phyloP scores from a whole-genome alignment of 2,329 filamentous ascomycete species.

The Colletotrichum eleusines region DNA sequence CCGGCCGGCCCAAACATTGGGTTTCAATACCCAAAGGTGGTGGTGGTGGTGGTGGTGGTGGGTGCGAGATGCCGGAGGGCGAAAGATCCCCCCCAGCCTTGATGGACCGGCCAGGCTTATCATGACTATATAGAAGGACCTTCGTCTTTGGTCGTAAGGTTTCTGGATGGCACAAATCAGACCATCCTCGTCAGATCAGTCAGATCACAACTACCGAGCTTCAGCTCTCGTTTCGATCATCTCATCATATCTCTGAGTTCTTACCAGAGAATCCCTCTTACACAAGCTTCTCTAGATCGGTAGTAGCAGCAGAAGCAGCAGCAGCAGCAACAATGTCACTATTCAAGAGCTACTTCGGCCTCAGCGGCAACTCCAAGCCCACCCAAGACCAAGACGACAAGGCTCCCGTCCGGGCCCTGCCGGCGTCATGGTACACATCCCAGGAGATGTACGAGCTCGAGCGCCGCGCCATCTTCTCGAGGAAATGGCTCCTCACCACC shows the following conservation, averaged over 20 bases:
- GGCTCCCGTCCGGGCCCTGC: conserved; percentile 55
- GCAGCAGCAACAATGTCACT: no score
- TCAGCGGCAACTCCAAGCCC: conserved; percentile 42
- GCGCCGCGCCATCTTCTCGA: conserved; percentile 67
- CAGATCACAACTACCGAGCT: conserved; percentile 13
- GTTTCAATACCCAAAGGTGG: not conserved
- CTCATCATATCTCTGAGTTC: no score
- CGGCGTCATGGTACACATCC: conserved; percentile 64
- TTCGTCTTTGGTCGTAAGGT: conserved; percentile 16
- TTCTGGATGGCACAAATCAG: conserved; percentile 2
- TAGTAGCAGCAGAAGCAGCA: no score
- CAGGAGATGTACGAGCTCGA: conserved; percentile 69
- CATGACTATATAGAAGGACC: conserved; percentile 41
- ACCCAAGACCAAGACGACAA: conserved; percentile 47
- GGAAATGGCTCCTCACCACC: conserved; percentile 67
- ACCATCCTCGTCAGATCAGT: conserved; percentile 5
- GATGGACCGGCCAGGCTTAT: conserved; percentile 18
- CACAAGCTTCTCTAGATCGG: not conserved
- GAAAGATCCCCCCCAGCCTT: conserved; percentile 15
- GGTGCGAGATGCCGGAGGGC: conserved; percentile 11
- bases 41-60: no score
- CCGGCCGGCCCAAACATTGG: conserved; percentile 14
- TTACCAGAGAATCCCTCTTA: not conserved
- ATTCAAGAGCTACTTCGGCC: conserved; percentile 54
- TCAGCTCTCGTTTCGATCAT: not conserved